Evolutionary conservation across 768 basidiomycete species (phyloP), one percentile per base, ranked within the genome.

Genomic region (Lentinula aciculospora): DNA sequence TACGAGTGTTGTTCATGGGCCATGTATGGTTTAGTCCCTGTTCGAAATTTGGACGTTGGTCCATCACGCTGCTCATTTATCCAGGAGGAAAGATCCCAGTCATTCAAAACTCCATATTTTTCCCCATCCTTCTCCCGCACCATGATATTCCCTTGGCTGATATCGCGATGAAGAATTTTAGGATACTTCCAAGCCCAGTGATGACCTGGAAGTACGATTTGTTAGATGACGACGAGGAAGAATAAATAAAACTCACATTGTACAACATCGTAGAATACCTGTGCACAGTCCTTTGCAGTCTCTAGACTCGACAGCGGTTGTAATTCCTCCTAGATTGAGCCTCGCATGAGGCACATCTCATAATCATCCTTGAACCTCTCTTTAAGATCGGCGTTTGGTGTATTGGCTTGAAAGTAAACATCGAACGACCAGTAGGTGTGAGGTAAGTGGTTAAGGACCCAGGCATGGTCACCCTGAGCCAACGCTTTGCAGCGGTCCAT

Each of bases 61-160:
- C 17, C 25, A 6, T 13, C n/a, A 3, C 23, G 4, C 5, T 13
- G 7, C 3, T 21, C 1, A 13, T 36, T 31, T 3, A n/a, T 1
- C 19, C 27, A 31, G 3, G 21, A 9, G 3, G 53, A 21, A n/a
- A 54, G 53, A 27, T 54, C 53, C 21, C 34, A 54, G 15, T 40
- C 53, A n/a, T 54, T 54, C 37, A 54, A 40, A 13, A 54, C 53
- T 10, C 53, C 53, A 28, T 54, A 40, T 19, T 39, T 32, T 13
- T 31, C 27, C 19, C 27, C 36, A 21, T 40, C 34, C 1, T 27
- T 40, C 6, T 4, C 19, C 8, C 53, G 34, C 25, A 54, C 27
- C 53, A 42, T 54, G 36, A 54, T 54, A 40, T 54, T 54, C 19
- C 28, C 53, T 1, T 27, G 37, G 40, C 53, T 54, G 37, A 54